Evolutionary conservation across 306 rosid genomes (phyloP), one percentile per base, ranked within the genome.

Genomic region (Mimosa bimucronata): DNA sequence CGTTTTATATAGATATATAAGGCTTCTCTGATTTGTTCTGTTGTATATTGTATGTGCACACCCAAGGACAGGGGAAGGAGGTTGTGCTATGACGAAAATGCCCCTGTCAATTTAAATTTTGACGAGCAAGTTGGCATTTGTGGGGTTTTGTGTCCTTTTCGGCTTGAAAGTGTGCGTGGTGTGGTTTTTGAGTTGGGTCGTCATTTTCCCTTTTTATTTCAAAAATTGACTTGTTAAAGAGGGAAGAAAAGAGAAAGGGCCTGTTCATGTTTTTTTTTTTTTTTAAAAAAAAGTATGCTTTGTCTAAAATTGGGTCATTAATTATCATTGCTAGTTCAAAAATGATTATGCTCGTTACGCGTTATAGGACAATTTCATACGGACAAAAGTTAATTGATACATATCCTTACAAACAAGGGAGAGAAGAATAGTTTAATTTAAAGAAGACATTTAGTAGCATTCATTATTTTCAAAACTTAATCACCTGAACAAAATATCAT

Each of bases 141-240:
- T 50, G 57, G 73, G 82, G 84, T 76, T 31, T 64, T 71, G 31
- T 85, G 77, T 76, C 80, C 78, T 83, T 86, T 79, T 82, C 71
- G 45, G 83, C 75, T 58, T 50, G 74, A 79, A 85, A 80, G 21
- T 2, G 53, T 60, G 21, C 29, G 61, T 26, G 61, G 23, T 50
- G 57, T 50, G 57, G 72, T 28, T 68, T 66, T 73, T 73, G 83
- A 68, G 69, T 73, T 80, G 85, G 77, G 68, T 50, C 52, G 45
- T 82, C 77, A 81, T 86, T 69, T 64, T 16, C 66, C 55, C n/a
- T 80, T 26, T 80, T 42, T 52, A 57, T 80, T 76, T 82, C 73
- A 69, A 86, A 82, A 86, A 78, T 80, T 80, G 83, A 83, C 83
- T 86, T 86, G 76, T 58, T 52, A 80, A 68, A 74, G 81, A 77